Percentiles rank a stretch among this genome's conserved stretches.
phyloP scores from a whole-genome alignment of 2,329 filamentous ascomycete species.

The Teratosphaeria gauchensis region DNA sequence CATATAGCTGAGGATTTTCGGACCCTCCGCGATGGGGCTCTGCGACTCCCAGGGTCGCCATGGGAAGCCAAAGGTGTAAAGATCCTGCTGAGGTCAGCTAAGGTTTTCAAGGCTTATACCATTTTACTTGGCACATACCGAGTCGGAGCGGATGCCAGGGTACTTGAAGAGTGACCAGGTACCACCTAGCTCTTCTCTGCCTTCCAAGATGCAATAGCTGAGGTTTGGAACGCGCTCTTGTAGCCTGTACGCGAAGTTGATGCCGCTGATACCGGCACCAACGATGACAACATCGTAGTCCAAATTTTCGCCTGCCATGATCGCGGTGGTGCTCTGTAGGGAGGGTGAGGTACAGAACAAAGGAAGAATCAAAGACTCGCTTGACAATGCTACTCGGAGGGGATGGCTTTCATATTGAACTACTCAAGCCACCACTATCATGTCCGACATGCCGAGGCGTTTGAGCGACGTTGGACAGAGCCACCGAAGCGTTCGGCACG shows the following conservation, averaged over 20 bases:
- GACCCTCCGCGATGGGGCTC: constrained; percentile 37
- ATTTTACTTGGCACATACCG: constrained; percentile 9
- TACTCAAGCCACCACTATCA: background rate
- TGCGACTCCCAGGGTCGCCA: constrained; percentile 58
- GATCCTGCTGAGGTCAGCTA: constrained; percentile 19
- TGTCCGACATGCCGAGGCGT: background rate
- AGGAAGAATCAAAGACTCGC: background rate
- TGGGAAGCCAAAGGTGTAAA: constrained; percentile 48
- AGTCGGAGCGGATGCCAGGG: constrained; percentile 46
- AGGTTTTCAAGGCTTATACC: background rate
- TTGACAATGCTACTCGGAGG: background rate
- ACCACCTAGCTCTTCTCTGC: constrained; percentile 56
- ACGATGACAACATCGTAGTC: constrained; percentile 48
- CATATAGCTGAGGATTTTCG: constrained; percentile 36
- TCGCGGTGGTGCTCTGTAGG: background rate
- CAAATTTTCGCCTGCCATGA: background rate
- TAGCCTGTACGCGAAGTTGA: constrained; percentile 60
- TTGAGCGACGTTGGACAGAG: background rate
- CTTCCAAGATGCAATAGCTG: constrained; percentile 59
- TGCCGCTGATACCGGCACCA: constrained; percentile 65
- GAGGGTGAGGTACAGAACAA: background rate
- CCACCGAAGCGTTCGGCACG: background rate
- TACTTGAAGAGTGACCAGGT: constrained; percentile 75
- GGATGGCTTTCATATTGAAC: background rate
- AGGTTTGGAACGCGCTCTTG: constrained; percentile 40